Base-by-base conservation (phyloP, 2,329 filamentous ascomycete genomes). In the Penicillium thymicola region DNA sequence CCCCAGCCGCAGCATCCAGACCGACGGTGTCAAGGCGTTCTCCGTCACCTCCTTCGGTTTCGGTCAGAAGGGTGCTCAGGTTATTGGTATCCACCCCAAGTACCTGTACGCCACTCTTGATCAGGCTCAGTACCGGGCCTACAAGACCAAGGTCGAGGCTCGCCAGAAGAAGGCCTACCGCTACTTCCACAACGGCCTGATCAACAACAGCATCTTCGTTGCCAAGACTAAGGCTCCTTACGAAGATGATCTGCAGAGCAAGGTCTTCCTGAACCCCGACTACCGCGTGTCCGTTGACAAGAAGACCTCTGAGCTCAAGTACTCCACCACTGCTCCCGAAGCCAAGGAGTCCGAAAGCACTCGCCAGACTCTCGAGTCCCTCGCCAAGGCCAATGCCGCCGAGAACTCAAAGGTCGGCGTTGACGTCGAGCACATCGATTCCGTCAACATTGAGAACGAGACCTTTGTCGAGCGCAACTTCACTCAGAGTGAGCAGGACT, bases 41-140 rank as follows among this genome's bases (percentile, higher is more conserved):
- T 96, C 92, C 1, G 91, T 99, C 62, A 99, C 95, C 7, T 99
- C 95, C 0, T 99, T 99, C 75, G 94, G 94, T 77, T 99, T 99
- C 81, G 94, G 94, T 66, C 94, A 99, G 78, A 99, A 99, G 85
- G 94, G 94, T 72, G 90, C 94, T 27, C 95, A 99, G 77, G 93
- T 89, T 42, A 95, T 99, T 70, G 94, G 93, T 81, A 89, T 99
- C 51, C 94, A 99, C 75, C 91, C 95, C 71, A 93, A 89, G 78
- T 99, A 97, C 76, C 85, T 99, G 56, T 99, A 88, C 68, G 94
- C 94, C 47, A 88, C 90, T n/a, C 89, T 99, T 50, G 93, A 97
- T 70, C 85, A 93, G 77, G 80, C 87, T 46, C 89, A 90, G 50
- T 99, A 91, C 77, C 78, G 85, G 58, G 80, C 85, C 55, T 99